Base-by-base conservation (phyloP, 2,329 filamentous ascomycete genomes). In the Arthroderma uncinatum region DNA sequence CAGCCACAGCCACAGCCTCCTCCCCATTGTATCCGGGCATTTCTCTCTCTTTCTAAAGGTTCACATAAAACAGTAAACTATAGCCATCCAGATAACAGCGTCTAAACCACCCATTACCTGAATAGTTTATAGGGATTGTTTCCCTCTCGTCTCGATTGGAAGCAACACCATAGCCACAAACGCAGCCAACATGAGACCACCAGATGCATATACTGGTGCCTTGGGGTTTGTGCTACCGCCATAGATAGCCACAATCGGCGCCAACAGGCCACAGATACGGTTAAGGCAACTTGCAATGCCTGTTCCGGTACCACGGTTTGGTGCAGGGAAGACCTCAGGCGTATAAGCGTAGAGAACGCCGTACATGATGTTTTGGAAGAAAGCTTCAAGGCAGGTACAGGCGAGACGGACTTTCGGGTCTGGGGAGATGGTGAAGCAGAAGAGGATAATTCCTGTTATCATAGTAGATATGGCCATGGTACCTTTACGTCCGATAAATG, bases 311-410 rank as follows among this genome's bases (percentile, higher is more conserved):
- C 79, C 80, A 0, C 80, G 71, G 47, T 79, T 72, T 0, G 79
- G 77, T 1, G 76, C 78, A 0, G 79, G 79, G 66, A 83, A 82
- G 0, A 78, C 78, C 62, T 83, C 79, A 0, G 80, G 80, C 0
- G 80, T 82, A 67, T 82, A 82, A 0, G 79, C 78, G 63, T 79
- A 82, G 1, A 82, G 66, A 1, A 81, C 78, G 28, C 79, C 78
- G 61, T 81, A 81, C 76, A 78, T 78, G 64, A 78, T 75, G 61
- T 79, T 79, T 64, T 75, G 78, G 72, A 80, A 81, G 67, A 81
- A 79, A 2, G 78, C 77, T 60, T 81, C 78, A 21, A 79, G 73
- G 40, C 73, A 79, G n/a, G 70, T 73, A 65, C 78, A 79, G 10
- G 71, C 69, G 23, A 81, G 74, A 62, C 81, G 78, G 61, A 74